These are phyloP conservation scores for Mucor mucedo DNA, from an alignment of 371 early-diverging fungal species.

Conservation along the genomic window DNA sequence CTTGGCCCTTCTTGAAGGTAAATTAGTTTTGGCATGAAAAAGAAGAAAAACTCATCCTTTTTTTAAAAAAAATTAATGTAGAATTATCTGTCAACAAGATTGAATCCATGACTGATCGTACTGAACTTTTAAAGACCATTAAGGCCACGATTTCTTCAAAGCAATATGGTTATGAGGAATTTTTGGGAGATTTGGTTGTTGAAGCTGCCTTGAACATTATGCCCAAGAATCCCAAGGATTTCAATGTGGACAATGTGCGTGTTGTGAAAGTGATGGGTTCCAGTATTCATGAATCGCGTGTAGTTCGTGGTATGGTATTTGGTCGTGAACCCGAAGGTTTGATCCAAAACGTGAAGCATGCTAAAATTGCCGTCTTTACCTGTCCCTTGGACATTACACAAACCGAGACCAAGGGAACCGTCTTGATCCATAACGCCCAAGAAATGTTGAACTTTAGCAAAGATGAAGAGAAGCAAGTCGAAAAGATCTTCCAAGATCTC, in stretches of 20 bases:
- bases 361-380: constrained; percentile 96
- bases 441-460: constrained; percentile 97
- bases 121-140: constrained; percentile 76
- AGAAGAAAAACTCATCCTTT: background rate
- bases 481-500: constrained; percentile 84
- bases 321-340: constrained; percentile 92
- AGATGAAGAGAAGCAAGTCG: constrained; percentile 88
- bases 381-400: constrained; percentile 95
- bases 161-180: constrained; percentile 94
- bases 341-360: constrained; percentile 72
- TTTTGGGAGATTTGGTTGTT: constrained; percentile 81
- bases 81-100: constrained; percentile 75
- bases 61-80: constrained; percentile 33
- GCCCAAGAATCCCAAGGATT: constrained; percentile 85
- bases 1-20: constrained; percentile 82
- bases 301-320: constrained; percentile 99
- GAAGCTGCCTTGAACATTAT: constrained; percentile 90
- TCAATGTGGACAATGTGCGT: constrained; percentile 95
- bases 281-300: constrained; percentile 88
- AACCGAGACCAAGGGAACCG: constrained; percentile 99
- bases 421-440: constrained; percentile 94
- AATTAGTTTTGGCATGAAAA: background rate
- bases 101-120: constrained; percentile 53
- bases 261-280: constrained; percentile 98
- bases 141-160: constrained; percentile 86